Percentiles rank a stretch among this genome's conserved stretches.
Conservation (phyloP, 2,329 filamentous ascomycete species). For the Botrytis tulipae region DNA sequence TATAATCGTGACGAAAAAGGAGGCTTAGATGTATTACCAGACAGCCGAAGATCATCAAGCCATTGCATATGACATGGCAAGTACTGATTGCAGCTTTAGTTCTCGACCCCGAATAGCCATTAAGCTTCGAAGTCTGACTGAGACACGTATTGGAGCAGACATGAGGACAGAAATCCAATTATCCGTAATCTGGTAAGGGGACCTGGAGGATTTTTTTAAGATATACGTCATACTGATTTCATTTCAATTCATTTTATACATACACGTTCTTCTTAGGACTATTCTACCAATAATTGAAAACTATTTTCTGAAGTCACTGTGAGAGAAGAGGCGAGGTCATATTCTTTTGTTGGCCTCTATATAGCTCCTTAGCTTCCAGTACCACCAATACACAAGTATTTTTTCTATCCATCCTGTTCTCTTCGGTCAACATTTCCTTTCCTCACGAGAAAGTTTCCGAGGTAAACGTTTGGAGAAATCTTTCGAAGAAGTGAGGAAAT, state of each 20-base stretch:
- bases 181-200: accelerated
- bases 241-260: neutral
- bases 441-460: neutral
- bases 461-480: neutral
- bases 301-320: neutral
- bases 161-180: neutral
- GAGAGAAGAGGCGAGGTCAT: neutral
- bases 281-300: neutral
- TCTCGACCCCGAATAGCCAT: neutral
- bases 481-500: accelerated
- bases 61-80: too few species aligned
- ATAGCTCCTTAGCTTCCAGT: neutral
- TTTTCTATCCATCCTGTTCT: neutral
- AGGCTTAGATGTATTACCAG: too few species aligned
- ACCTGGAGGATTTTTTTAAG: neutral
- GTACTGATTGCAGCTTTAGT: accelerated
- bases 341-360: neutral
- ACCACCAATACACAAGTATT: neutral
- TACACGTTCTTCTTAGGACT: neutral
- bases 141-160: neutral
- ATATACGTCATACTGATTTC: neutral
- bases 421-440: neutral
- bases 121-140: neutral
- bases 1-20: too few species aligned
- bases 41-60: too few species aligned